phyloP scores from a whole-genome alignment of 805 yeast genomes.

The Hanseniaspora taiwanica region DNA sequence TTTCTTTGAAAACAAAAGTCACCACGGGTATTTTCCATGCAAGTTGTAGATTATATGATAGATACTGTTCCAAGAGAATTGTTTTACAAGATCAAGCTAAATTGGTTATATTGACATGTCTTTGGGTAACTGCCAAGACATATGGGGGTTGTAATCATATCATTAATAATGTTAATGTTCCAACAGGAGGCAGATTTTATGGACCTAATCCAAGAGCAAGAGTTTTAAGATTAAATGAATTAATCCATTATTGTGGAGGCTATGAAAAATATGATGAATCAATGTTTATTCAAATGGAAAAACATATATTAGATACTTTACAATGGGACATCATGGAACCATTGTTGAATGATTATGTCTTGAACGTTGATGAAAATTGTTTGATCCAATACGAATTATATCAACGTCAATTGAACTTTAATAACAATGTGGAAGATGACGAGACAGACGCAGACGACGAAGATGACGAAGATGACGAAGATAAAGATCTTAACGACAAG shows the following conservation, averaged over 20 bases:
- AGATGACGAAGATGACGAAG: conserved; percentile 13
- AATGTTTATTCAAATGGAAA: conserved; percentile 63
- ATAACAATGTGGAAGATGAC: conserved; percentile 9
- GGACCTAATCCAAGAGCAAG: conserved; percentile 67
- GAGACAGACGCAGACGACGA: conserved; percentile 17
- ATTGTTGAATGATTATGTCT: conserved; percentile 34
- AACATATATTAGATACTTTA: conserved; percentile 56
- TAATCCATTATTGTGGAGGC: conserved; percentile 58
- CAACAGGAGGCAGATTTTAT: conserved; percentile 45
- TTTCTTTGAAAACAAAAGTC: conserved; percentile 48
- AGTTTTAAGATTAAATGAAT: conserved; percentile 60
- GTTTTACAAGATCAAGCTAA: conserved; percentile 80
- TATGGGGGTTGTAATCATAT: conserved; percentile 63
- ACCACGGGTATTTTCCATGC: conserved; percentile 46
- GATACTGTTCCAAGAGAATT: conserved; percentile 80
- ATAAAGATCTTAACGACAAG: conserved; percentile 19
- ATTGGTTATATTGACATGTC: conserved; percentile 77
- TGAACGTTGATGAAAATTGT: conserved; percentile 32
- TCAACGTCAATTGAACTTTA: conserved; percentile 9
- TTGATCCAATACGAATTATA: conserved; percentile 25
- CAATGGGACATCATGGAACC: conserved; percentile 66
- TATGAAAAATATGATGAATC: conserved; percentile 43
- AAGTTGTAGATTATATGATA: conserved; percentile 67
- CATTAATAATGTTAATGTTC: conserved; percentile 34
- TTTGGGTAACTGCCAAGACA: conserved; percentile 88